Conservation (phyloP, 345 rosid species). For the Lepidium africanum region DNA sequence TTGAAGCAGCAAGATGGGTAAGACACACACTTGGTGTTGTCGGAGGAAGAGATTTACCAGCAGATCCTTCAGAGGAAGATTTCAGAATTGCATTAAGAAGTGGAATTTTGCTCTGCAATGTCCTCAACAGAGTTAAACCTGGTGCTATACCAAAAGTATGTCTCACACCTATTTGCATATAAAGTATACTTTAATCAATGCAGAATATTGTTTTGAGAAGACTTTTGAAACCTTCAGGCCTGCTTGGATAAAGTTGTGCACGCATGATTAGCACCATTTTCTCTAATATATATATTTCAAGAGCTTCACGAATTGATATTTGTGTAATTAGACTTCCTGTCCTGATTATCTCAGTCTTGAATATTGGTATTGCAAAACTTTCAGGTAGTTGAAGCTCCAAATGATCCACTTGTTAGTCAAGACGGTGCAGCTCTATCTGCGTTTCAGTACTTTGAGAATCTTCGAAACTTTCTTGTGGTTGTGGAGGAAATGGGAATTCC, state of each 20-base stretch:
- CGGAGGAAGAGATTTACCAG: slow-evolving; percentile 81
- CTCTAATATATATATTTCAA: background rate
- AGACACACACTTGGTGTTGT: slow-evolving; percentile 81
- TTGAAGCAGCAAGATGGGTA: slow-evolving; percentile 86
- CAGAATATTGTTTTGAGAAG: background rate
- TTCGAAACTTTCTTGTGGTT: slow-evolving; percentile 77
- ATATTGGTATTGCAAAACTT: background rate
- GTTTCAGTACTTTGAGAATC: slow-evolving; percentile 86
- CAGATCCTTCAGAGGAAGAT: slow-evolving; percentile 91
- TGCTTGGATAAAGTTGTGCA: slow-evolving; percentile 25
- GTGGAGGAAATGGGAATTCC: slow-evolving; percentile 80
- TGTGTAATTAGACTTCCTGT: background rate
- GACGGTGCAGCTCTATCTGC: slow-evolving; percentile 95
- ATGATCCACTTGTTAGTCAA: slow-evolving; percentile 58
- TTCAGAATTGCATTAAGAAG: slow-evolving; percentile 86
- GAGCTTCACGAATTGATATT: background rate
- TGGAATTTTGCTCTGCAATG: slow-evolving; percentile 86
- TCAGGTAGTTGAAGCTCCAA: slow-evolving; percentile 77
- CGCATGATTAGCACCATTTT: slow-evolving; percentile 26
- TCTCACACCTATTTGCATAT: background rate
- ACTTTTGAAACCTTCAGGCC: slow-evolving; percentile 15
- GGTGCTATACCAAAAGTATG: slow-evolving; percentile 79
- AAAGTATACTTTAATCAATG: background rate
- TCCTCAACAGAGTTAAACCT: slow-evolving; percentile 76
- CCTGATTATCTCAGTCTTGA: background rate